Percentiles rank a stretch among this genome's conserved stretches.
Evolutionary conservation across 768 basidiomycete species (phyloP).

Genomic region (Heimioporus sp.): DNA sequence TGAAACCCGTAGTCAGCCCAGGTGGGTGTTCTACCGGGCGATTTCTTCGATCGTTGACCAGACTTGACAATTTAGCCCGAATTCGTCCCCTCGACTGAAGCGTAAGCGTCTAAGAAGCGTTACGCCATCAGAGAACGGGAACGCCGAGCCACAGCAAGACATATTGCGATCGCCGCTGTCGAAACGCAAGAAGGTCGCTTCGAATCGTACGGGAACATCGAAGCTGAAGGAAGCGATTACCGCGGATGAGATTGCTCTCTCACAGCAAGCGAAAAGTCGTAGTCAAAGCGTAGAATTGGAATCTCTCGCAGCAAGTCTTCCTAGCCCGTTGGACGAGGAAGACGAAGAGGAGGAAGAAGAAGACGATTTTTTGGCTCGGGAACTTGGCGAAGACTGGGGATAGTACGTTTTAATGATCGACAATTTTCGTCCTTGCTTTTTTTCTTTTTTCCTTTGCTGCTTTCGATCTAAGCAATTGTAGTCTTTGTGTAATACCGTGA

Average conservation of each 20-base stretch:
- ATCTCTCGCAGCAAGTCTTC: slow-evolving; percentile 7
- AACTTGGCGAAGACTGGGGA: slow-evolving; percentile 76
- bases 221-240: slow-evolving; percentile 65
- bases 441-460: slow-evolving; percentile 8
- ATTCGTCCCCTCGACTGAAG: slow-evolving; percentile 43
- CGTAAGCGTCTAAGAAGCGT: slow-evolving; percentile 71
- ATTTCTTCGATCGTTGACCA: slow-evolving; percentile 11
- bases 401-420: slow-evolving; percentile 32
- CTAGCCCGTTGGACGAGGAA: slow-evolving; percentile 42
- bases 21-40: slow-evolving; percentile 31
- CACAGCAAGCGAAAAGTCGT: slow-evolving; percentile 19
- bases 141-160: slow-evolving; percentile 38
- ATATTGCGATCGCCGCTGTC: slow-evolving; percentile 64
- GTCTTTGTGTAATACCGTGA: slow-evolving; percentile 15
- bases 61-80: slow-evolving; percentile 31
- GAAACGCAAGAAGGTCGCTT: slow-evolving; percentile 76
- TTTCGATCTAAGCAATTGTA: slow-evolving; percentile 22
- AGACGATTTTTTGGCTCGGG: slow-evolving; percentile 80
- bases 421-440: slow-evolving; percentile 1
- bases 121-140: slow-evolving; percentile 64
- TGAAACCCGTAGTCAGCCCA: slow-evolving; percentile 46
- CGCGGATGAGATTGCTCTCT: slow-evolving; percentile 45
- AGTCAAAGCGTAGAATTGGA: slow-evolving; percentile 18
- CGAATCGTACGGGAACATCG: slow-evolving; percentile 63
- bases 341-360: slow-evolving; percentile 66